Percentiles rank a stretch among this genome's conserved stretches.
phyloP scores from a whole-genome alignment of 805 yeast genomes.

The Ogataea corticis region DNA sequence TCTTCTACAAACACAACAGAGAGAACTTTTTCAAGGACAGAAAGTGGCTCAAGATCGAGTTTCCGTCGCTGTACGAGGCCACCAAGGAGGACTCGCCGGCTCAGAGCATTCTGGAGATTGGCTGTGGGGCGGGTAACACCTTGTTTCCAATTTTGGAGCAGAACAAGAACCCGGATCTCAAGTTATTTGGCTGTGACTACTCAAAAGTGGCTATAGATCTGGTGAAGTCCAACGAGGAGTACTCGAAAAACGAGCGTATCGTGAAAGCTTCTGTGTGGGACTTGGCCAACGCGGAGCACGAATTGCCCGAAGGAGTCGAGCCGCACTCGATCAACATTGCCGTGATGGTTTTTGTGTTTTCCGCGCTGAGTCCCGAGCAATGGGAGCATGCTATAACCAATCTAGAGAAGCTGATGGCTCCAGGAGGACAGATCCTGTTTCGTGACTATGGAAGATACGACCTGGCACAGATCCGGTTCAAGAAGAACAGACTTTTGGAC shows the following conservation, averaged over 20 bases:
- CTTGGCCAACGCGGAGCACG: conserved; percentile 71
- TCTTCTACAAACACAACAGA: conserved; percentile 84
- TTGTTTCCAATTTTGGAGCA: conserved; percentile 85
- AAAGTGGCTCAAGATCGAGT: conserved; percentile 94
- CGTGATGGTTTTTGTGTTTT: conserved; percentile 92
- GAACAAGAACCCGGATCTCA: conserved; percentile 76
- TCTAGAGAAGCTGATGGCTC: conserved; percentile 71
- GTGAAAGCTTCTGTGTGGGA: conserved; percentile 96
- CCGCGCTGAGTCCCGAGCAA: conserved; percentile 88
- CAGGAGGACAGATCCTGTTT: conserved; percentile 87
- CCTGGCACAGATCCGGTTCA: conserved; percentile 91
- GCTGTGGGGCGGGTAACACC: conserved; percentile 98
- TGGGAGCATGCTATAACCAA: conserved; percentile 83
- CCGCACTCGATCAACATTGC: conserved; percentile 84
- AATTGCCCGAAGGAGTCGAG: conserved; percentile 81
- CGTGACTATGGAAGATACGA: conserved; percentile 97
- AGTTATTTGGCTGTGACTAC: conserved; percentile 84
- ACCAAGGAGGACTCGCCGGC: conserved; percentile 74
- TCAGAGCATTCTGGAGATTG: conserved; percentile 80
- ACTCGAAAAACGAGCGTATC: conserved; percentile 46
- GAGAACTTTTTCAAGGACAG: conserved; percentile 96
- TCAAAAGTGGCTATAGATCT: conserved; percentile 87
- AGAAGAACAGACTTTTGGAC: conserved; percentile 79
- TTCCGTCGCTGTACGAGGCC: conserved; percentile 79
- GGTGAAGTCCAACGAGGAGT: conserved; percentile 65